Conservation (phyloP, 768 basidiomycete genomes). For the Mycena chlorophos region DNA sequence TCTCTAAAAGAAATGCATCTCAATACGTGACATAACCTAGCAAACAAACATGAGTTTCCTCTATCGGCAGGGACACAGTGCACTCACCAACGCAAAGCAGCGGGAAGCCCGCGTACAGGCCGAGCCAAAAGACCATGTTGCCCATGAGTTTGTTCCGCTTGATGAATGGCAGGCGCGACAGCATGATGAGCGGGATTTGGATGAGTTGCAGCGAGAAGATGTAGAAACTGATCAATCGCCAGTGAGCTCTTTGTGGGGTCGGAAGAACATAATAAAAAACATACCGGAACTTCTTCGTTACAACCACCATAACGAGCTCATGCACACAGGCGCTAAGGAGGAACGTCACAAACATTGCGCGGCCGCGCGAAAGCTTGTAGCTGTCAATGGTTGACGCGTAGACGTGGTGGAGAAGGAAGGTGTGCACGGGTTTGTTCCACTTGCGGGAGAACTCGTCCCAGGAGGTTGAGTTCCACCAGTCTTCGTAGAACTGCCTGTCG, state of each 20-base stretch:
- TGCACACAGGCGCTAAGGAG: slow-evolving; percentile 86
- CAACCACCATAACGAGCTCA: slow-evolving; percentile 95
- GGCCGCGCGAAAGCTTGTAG: slow-evolving; percentile 69
- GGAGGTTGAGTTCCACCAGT: slow-evolving; percentile 98
- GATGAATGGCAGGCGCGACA: slow-evolving; percentile 75
- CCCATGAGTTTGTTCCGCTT: slow-evolving; percentile 81
- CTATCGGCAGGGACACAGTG: background rate
- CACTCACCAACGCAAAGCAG: slow-evolving; percentile 70
- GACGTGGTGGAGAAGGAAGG: slow-evolving; percentile 92
- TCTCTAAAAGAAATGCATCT: no score
- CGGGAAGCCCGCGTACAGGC: slow-evolving; percentile 90
- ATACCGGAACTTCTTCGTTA: slow-evolving; percentile 87
- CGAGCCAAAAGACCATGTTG: slow-evolving; percentile 91
- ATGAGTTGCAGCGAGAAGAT: slow-evolving; percentile 82
- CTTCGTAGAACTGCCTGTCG: slow-evolving; percentile 97
- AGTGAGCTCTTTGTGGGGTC: no score
- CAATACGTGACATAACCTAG: background rate
- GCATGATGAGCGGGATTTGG: slow-evolving; percentile 87
- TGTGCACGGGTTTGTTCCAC: slow-evolving; percentile 97
- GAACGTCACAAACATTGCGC: slow-evolving; percentile 94
- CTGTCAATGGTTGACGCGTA: slow-evolving; percentile 85
- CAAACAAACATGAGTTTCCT: background rate
- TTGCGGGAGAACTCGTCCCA: slow-evolving; percentile 98
- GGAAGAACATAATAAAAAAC: slow-evolving; percentile 25
- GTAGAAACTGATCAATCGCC: slow-evolving; percentile 60